phyloP scores from a whole-genome alignment of 805 yeast species.

The Saturnispora saitoi region DNA sequence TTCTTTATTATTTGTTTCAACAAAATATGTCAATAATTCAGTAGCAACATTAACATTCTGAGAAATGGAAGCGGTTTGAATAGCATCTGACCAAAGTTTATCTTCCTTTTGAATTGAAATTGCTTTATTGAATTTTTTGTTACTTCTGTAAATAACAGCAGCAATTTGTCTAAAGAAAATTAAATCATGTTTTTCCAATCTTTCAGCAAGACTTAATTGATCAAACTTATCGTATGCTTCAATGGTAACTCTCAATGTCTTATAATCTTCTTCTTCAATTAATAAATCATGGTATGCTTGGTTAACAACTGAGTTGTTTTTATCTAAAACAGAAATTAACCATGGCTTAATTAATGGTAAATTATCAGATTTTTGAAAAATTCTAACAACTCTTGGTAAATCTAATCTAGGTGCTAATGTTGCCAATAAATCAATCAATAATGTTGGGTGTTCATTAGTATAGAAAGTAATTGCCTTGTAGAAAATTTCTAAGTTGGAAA shows the following conservation, averaged over 20 bases:
- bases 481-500: conserved; percentile 90
- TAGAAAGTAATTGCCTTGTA: conserved; percentile 96
- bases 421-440: conserved; percentile 76
- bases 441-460: conserved; percentile 83
- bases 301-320: conserved; percentile 86
- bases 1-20: conserved; percentile 94
- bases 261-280: conserved; percentile 94
- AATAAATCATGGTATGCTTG: conserved; percentile 91
- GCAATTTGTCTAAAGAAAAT: conserved; percentile 95
- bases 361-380: conserved; percentile 92
- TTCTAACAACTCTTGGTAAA: conserved; percentile 86
- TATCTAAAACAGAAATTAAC: conserved; percentile 80
- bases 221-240: conserved; percentile 89
- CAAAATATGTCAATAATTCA: conserved; percentile 83
- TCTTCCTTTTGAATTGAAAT: conserved; percentile 83
- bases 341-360: conserved; percentile 94
- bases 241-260: conserved; percentile 77
- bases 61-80: conserved; percentile 83
- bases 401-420: conserved; percentile 86
- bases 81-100: conserved; percentile 90
- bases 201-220: conserved; percentile 81
- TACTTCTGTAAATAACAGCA: conserved; percentile 86
- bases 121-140: conserved; percentile 88
- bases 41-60: conserved; percentile 74
- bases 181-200: conserved; percentile 84